Conservation (phyloP, 352 stramenopile genomes). For the Phytophthora tentaculata region DNA sequence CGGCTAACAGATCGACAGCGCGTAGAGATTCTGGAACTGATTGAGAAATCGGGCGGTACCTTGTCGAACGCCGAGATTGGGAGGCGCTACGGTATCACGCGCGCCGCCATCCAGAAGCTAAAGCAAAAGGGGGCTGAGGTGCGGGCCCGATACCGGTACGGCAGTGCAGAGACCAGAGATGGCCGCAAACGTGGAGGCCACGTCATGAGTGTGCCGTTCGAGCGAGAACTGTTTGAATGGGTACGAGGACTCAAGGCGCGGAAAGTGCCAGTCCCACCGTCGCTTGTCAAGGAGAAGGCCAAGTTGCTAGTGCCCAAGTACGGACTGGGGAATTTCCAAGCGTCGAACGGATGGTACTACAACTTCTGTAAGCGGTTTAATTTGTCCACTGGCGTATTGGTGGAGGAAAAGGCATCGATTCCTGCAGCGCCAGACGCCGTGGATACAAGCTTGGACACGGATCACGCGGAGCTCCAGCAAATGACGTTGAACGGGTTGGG, state of each 20-base stretch:
- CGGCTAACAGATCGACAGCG: conserved; percentile 55
- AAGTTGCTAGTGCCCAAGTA: conserved; percentile 59
- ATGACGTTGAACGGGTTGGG: conserved; percentile 17
- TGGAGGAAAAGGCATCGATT: conserved; percentile 31
- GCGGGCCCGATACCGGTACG: conserved; percentile 46
- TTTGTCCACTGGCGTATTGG: conserved; percentile 35
- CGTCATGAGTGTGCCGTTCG: conserved; percentile 46
- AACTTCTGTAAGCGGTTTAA: conserved; percentile 57
- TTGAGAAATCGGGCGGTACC: conserved; percentile 40
- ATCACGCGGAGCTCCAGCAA: conserved; percentile 26
- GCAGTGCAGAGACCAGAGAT: conserved; percentile 45
- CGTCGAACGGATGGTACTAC: conserved; percentile 65
- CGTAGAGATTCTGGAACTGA: conserved; percentile 54
- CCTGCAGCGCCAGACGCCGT: conserved; percentile 2
- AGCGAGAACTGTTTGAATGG: conserved; percentile 55
- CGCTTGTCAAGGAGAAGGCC: conserved; percentile 59
- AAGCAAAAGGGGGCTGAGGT: conserved; percentile 47
- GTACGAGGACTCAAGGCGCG: conserved; percentile 48
- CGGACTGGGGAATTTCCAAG: conserved; percentile 44
- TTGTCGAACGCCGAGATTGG: conserved; percentile 56
- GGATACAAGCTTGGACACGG: conserved; percentile 17
- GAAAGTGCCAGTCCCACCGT: conserved; percentile 52
- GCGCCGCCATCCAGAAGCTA: conserved; percentile 55
- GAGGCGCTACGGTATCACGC: conserved; percentile 52
- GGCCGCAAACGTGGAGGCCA: conserved; percentile 45